phyloP scores from a whole-genome alignment of 2,329 filamentous ascomycete species.

The Trichophyton benhamiae region DNA sequence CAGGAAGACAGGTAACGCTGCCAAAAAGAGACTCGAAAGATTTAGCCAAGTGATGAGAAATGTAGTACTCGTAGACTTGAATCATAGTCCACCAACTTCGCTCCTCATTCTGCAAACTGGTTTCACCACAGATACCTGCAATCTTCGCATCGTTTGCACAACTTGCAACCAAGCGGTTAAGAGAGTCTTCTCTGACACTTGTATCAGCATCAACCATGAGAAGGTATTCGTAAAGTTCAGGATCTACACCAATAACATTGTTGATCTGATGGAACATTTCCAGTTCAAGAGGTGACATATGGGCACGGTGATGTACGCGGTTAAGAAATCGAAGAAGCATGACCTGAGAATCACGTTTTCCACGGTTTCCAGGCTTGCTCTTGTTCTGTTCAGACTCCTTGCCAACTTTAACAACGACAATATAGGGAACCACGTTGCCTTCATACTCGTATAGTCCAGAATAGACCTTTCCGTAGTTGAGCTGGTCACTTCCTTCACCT shows the following conservation, averaged over 20 bases:
- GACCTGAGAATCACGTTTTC: slow-evolving; percentile 96
- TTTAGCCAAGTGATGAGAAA: slow-evolving; percentile 92
- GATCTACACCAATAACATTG: slow-evolving; percentile 96
- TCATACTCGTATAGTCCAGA: slow-evolving; percentile 95
- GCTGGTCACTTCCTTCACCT: slow-evolving; percentile 74
- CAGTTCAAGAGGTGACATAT: slow-evolving; percentile 91
- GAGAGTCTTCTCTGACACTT: slow-evolving; percentile 76
- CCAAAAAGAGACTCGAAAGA: slow-evolving; percentile 96
- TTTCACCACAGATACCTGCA: slow-evolving; percentile 94
- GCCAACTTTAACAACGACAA: slow-evolving; percentile 92
- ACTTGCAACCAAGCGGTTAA: slow-evolving; percentile 82
- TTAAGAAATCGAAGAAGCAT: slow-evolving; percentile 95
- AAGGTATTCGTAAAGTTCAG: slow-evolving; percentile 91
- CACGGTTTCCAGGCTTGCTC: slow-evolving; percentile 90
- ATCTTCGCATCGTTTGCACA: slow-evolving; percentile 94
- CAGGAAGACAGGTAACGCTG: slow-evolving; percentile 95
- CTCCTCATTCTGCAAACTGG: slow-evolving; percentile 89
- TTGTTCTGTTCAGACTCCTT: slow-evolving; percentile 89
- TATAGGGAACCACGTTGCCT: slow-evolving; percentile 91
- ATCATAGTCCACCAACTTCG: slow-evolving; percentile 99
- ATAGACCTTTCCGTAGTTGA: slow-evolving; percentile 98
- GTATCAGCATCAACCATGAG: slow-evolving; percentile 98
- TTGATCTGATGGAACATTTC: slow-evolving; percentile 99
- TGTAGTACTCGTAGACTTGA: slow-evolving; percentile 99
- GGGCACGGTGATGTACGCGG: slow-evolving; percentile 81